A percentile compares a stretch with the other conserved stretches of the same genome.
phyloP scores from a whole-genome alignment of 2,329 filamentous ascomycete genomes.

The Xylariomycetidae sp. region DNA sequence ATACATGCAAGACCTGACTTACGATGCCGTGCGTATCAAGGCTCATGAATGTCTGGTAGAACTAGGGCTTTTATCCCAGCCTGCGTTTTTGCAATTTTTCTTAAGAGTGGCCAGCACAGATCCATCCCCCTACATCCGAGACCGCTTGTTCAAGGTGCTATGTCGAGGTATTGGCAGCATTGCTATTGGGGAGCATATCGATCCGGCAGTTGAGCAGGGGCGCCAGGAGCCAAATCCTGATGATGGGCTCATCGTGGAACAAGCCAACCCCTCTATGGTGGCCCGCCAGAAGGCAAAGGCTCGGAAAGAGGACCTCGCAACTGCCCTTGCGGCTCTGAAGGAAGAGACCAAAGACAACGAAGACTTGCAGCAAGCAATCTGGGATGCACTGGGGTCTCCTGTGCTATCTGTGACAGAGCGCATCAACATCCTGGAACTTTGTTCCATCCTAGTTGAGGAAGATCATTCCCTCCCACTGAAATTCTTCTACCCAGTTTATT shows the following conservation, averaged over 20 bases:
- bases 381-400: slow-evolving; percentile 45
- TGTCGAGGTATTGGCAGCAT: slow-evolving; percentile 57
- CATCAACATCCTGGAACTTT: slow-evolving; percentile 46
- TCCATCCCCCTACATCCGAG: slow-evolving; percentile 58
- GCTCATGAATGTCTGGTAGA: slow-evolving; percentile 61
- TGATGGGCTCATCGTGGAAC: slow-evolving; percentile 44
- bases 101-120: slow-evolving; percentile 57
- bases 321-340: slow-evolving; percentile 43
- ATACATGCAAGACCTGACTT: slow-evolving; percentile 61
- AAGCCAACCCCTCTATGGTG: slow-evolving; percentile 37
- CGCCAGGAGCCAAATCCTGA: slow-evolving; percentile 24
- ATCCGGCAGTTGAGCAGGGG: slow-evolving; percentile 21
- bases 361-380: slow-evolving; percentile 40
- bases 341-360: slow-evolving; percentile 41
- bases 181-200: slow-evolving; percentile 55
- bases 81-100: slow-evolving; percentile 51
- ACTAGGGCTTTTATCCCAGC: slow-evolving; percentile 54
- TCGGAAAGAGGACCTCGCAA: slow-evolving; percentile 43
- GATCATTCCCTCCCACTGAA: slow-evolving; percentile 41
- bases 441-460: slow-evolving; percentile 45
- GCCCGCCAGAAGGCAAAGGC: slow-evolving; percentile 42
- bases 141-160: slow-evolving; percentile 55
- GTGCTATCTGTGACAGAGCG: slow-evolving; percentile 44
- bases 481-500: slow-evolving; percentile 42
- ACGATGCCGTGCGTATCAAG: slow-evolving; percentile 60